These are phyloP conservation scores for Fusarium goolgardi DNA, from an alignment of 2,329 filamentous ascomycete species.

Conservation along the genomic window DNA sequence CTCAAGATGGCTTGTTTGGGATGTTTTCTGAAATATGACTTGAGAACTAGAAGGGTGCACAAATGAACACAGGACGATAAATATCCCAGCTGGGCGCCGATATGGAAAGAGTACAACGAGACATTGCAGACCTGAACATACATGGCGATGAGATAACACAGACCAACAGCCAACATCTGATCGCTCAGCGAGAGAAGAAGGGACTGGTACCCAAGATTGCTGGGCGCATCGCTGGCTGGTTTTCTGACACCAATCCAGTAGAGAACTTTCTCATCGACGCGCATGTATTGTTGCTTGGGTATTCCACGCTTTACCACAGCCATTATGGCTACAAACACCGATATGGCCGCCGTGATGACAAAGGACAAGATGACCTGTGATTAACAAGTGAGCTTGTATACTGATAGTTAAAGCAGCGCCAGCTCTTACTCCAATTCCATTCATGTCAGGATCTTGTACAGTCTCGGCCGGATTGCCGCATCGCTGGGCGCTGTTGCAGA, in stretches of 20 bases:
- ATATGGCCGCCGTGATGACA: slow-evolving; percentile 15
- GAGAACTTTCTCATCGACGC: slow-evolving; percentile 29
- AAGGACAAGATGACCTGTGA: slow-evolving; percentile 22
- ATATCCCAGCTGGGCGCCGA: slow-evolving; percentile 10
- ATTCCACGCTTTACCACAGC: slow-evolving; percentile 24
- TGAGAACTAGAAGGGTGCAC: slow-evolving; percentile 24
- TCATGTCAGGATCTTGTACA: slow-evolving; percentile 32
- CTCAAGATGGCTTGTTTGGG: slow-evolving; percentile 16
- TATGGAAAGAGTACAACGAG: slow-evolving; percentile 18
- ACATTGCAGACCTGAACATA: slow-evolving; percentile 24
- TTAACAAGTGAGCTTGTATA: background rate
- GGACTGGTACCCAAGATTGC: slow-evolving; percentile 31
- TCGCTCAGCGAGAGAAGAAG: slow-evolving; percentile 33
- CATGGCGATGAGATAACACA: slow-evolving; percentile 32
- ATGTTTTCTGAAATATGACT: slow-evolving; percentile 28
- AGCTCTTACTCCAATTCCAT: slow-evolving; percentile 26
- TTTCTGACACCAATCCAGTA: slow-evolving; percentile 10
- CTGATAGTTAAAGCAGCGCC: background rate
- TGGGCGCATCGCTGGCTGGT: slow-evolving; percentile 11
- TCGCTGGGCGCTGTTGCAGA: slow-evolving; percentile 11
- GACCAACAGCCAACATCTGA: slow-evolving; percentile 23
- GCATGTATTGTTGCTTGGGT: slow-evolving; percentile 20
- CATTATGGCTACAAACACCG: slow-evolving; percentile 18
- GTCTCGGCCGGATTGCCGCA: slow-evolving; percentile 3
- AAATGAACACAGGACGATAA: slow-evolving; percentile 20